Percentiles rank a stretch among this genome's conserved stretches.
These are phyloP conservation scores for Babesia caballi DNA, from an alignment of 169 alveolate species.

Conservation along the genomic window DNA sequence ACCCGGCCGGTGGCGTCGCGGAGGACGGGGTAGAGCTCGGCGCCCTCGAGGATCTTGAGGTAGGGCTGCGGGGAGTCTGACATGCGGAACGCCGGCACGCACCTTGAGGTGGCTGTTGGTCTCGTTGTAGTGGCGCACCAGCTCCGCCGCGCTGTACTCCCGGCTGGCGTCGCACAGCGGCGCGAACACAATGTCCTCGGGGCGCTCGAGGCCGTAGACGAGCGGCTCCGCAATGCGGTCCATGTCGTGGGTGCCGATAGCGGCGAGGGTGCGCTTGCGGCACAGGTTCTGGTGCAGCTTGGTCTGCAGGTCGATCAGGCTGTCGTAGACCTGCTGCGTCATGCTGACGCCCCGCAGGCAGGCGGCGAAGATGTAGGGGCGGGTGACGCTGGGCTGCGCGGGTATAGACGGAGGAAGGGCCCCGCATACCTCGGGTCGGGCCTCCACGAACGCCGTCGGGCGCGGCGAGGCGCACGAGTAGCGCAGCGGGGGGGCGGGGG, in stretches of 20 bases:
- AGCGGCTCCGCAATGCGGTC: constrained; percentile 90
- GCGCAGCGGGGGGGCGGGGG: constrained; percentile 29
- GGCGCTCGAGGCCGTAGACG: constrained; percentile 85
- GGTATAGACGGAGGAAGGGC: not conserved
- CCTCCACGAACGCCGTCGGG: not conserved
- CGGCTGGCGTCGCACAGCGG: constrained; percentile 88
- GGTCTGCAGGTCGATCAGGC: constrained; percentile 95
- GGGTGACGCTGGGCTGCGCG: constrained; percentile 36
- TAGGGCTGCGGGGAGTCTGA: constrained; percentile 63
- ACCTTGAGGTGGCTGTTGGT: constrained; percentile 84
- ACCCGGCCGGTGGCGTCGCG: constrained; percentile 88
- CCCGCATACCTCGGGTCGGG: constrained; percentile 14
- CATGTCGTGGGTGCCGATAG: constrained; percentile 96
- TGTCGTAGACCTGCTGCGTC: constrained; percentile 84
- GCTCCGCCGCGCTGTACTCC: constrained; percentile 72
- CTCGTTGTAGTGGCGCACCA: constrained; percentile 76
- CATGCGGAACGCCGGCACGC: not conserved
- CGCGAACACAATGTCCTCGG: constrained; percentile 85
- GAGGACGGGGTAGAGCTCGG: constrained; percentile 88
- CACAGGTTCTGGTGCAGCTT: constrained; percentile 97
- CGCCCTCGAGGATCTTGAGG: constrained; percentile 84
- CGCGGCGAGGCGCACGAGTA: not conserved
- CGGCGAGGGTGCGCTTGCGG: constrained; percentile 89
- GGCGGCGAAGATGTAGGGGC: constrained; percentile 93
- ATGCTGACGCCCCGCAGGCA: constrained; percentile 89